Evolutionary conservation across 257 asterid species (phyloP).

Genomic region (Fraxinus cuspidata): DNA sequence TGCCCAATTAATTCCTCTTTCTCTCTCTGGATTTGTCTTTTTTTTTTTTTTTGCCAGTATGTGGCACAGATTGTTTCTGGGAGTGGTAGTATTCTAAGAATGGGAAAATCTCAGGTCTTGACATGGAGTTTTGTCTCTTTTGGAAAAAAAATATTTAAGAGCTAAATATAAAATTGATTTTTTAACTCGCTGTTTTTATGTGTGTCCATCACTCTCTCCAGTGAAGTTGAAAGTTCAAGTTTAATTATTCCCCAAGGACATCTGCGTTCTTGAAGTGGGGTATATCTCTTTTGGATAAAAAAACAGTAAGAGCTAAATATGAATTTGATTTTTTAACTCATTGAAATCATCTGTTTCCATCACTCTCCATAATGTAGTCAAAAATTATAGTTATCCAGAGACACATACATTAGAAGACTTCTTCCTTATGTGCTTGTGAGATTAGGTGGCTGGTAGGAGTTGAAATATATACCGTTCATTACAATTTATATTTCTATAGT

Average conservation of each 20-base stretch:
- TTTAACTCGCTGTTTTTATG: neutral
- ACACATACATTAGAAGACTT: neutral
- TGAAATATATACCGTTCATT: neutral
- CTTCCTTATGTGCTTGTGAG: neutral
- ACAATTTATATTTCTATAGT: neutral
- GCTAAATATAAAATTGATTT: neutral
- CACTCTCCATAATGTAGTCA: no score
- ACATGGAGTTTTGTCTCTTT: neutral
- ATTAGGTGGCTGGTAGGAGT: neutral
- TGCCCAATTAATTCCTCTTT: neutral
- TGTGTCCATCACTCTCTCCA: neutral
- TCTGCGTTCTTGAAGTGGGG: no score
- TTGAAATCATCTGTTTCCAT: no score
- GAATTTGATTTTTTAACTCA: no score
- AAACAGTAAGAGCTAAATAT: no score
- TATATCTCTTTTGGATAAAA: no score
- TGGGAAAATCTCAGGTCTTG: constrained; percentile 1
- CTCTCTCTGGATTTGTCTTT: neutral
- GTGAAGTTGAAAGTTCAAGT: neutral
- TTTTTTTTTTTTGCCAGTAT: no score
- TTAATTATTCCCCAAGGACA: neutral
- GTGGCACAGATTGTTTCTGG: neutral
- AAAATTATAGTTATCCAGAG: neutral
- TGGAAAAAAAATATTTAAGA: neutral
- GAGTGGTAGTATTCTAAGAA: neutral